Evolutionary conservation across 768 basidiomycete genomes (phyloP).

Genomic region (Leccinum uliginosum): DNA sequence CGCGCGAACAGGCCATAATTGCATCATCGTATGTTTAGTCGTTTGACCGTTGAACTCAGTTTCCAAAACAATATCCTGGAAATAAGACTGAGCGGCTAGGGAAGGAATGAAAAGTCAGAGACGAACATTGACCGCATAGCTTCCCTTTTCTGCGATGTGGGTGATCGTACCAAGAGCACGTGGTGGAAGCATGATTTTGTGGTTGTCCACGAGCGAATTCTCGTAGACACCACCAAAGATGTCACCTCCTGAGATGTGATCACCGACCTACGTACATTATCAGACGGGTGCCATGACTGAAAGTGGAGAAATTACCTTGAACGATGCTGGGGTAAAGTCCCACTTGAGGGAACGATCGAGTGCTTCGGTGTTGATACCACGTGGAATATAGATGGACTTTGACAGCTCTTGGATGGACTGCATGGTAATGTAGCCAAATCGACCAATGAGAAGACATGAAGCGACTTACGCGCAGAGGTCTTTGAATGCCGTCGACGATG

Average conservation of each 20-base stretch:
- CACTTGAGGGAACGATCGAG: conserved; percentile 84
- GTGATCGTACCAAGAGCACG: conserved; percentile 94
- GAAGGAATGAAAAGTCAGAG: background rate
- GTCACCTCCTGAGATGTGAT: conserved; percentile 96
- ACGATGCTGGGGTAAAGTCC: conserved; percentile 87
- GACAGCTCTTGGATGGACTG: conserved; percentile 93
- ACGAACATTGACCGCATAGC: conserved; percentile 84
- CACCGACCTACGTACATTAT: conserved; percentile 62
- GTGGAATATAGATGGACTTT: conserved; percentile 98
- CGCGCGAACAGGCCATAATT: conserved; percentile 98
- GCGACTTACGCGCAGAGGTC: conserved; percentile 73
- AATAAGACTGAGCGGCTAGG: background rate
- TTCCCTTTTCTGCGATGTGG: conserved; percentile 88
- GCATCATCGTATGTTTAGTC: conserved; percentile 94
- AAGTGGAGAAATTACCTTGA: conserved; percentile 49
- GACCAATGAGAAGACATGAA: background rate
- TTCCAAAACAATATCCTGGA: conserved; percentile 89
- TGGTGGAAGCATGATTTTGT: conserved; percentile 96
- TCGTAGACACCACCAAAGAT: conserved; percentile 95
- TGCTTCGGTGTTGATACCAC: conserved; percentile 96
- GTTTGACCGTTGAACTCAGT: conserved; percentile 97
- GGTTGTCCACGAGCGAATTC: conserved; percentile 93
- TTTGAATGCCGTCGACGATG: conserved; percentile 96
- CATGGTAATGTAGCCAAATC: conserved; percentile 7
- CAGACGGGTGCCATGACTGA: conserved; percentile 6